Evolutionary conservation across 257 asterid species (phyloP).

Genomic region (Rehmannia glutinosa): DNA sequence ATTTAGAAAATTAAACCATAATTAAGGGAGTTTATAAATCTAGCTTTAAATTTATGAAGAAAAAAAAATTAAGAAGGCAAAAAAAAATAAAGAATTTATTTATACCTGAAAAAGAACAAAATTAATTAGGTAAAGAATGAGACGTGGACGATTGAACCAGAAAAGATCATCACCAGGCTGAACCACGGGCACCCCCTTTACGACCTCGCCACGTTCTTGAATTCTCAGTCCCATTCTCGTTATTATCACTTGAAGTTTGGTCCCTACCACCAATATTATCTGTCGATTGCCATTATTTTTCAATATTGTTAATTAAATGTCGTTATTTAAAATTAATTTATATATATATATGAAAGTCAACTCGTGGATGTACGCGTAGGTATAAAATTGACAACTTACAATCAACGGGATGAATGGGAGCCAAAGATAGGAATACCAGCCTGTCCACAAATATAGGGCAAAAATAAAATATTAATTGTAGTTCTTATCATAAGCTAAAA

Average conservation of each 20-base stretch:
- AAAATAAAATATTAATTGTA: not conserved
- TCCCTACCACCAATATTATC: conserved; percentile 77
- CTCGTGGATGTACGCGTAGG: not conserved
- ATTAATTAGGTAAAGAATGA: conserved; percentile 68
- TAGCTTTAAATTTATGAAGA: not conserved
- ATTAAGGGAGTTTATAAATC: not conserved
- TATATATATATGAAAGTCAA: not conserved
- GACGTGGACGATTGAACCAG: conserved; percentile 83
- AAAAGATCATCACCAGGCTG: conserved; percentile 76
- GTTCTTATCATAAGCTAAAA: not conserved
- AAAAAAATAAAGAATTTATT: too few relatives aligned
- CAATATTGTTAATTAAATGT: too few relatives aligned
- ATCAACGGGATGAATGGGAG: conserved; percentile 83
- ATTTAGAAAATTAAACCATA: not conserved
- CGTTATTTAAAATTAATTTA: too few relatives aligned
- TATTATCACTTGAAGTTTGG: conserved; percentile 83
- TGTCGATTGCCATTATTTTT: conserved; percentile 13
- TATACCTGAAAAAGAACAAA: conserved; percentile 90
- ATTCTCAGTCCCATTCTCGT: conserved; percentile 85
- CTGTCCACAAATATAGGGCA: conserved; percentile 33
- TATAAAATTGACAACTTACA: conserved; percentile 41
- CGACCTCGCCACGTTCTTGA: conserved; percentile 75
- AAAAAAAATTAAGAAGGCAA: not conserved
- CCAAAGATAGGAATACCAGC: conserved; percentile 88
- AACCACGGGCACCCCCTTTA: conserved; percentile 76